phyloP scores from a whole-genome alignment of 2,329 filamentous ascomycete species.

The Colletotrichum tofieldiae region DNA sequence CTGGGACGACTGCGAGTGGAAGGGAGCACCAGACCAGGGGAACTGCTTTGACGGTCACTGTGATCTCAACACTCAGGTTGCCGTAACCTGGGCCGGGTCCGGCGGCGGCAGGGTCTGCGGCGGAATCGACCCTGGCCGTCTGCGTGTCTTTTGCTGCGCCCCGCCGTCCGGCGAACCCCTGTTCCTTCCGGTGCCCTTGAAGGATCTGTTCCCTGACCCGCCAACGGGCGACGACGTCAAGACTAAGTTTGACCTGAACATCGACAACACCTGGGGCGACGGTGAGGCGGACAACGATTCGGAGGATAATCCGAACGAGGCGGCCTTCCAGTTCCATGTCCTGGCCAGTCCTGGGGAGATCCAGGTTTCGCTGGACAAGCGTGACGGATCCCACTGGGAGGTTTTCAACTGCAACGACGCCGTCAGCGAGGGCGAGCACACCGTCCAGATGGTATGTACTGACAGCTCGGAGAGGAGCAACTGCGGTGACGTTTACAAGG shows the following conservation, averaged over 20 bases:
- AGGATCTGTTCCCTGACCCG: constrained; percentile 54
- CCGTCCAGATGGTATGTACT: constrained; percentile 27
- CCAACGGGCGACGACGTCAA: constrained; percentile 49
- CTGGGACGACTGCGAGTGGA: no score
- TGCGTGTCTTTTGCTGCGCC: constrained; percentile 40
- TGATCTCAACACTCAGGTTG: no score
- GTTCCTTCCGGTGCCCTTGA: constrained; percentile 56
- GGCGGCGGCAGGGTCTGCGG: no score
- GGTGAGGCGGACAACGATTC: neutral
- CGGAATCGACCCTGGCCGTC: neutral
- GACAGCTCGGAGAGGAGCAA: constrained; percentile 8
- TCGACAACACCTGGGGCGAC: constrained; percentile 49
- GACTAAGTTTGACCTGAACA: constrained; percentile 50
- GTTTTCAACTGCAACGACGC: constrained; percentile 55
- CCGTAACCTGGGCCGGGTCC: no score
- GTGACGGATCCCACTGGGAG: constrained; percentile 63
- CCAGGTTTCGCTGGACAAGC: constrained; percentile 54
- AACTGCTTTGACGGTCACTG: no score
- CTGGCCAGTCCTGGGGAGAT: constrained; percentile 52
- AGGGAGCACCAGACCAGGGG: no score
- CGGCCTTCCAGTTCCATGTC: constrained; percentile 53
- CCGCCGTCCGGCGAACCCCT: constrained; percentile 47
- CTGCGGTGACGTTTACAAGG: constrained; percentile 17
- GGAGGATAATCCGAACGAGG: constrained; percentile 49
- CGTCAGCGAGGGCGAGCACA: constrained; percentile 26